Base-by-base conservation (phyloP, 2,329 filamentous ascomycete species). In the Diaporthe aspalathi region DNA sequence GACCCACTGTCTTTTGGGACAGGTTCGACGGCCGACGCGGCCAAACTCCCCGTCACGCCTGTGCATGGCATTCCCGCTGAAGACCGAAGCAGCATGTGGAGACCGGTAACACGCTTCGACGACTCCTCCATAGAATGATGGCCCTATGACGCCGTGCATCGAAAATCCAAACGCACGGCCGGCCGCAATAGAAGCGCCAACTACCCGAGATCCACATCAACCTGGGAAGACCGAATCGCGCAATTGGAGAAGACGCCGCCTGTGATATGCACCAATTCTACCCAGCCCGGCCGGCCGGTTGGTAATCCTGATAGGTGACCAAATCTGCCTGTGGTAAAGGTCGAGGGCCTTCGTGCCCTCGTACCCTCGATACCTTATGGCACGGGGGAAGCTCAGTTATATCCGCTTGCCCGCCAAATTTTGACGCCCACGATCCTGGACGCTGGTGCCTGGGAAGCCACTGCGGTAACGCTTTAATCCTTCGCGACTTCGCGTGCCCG, bases 131-230 rank as follows among this genome's bases (percentile, higher is more conserved):
- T 62, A 43, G 54, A 49, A 62, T 57, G 53, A 68, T 63, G 68
- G 62, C 43, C 56, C 53, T 38, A 71, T 73, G 68, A 73, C 71
- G 71, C 54, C 43, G 35, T 57, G 45, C 35, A 72, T 53, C 40
- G 57, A 54, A 22, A 24, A 50, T 57, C 35, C 43, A 16, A 63
- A 38, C 20, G 70, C 67, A 66, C 70, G 50, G 70, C 29, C 52
- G 50, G 16, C 49, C 29, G 20, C 24, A 68, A 56, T 52, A 27
- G 32, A n/a, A 68, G 40, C 27, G 43, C 40, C 38, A 45, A 60
- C 56, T 20, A 24, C 40, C 24, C 43, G 20, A 35, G 20, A 35
- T 63, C 29, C 29, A 50, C 29, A 14, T 5, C 60, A 65, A 24
- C n/a, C 17, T n/a, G 20, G n/a, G 27, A 35, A 20, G 20, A 22